Conservation (phyloP, 495 filamentous ascomycete genomes). For the Neohortaea acidophila region DNA sequence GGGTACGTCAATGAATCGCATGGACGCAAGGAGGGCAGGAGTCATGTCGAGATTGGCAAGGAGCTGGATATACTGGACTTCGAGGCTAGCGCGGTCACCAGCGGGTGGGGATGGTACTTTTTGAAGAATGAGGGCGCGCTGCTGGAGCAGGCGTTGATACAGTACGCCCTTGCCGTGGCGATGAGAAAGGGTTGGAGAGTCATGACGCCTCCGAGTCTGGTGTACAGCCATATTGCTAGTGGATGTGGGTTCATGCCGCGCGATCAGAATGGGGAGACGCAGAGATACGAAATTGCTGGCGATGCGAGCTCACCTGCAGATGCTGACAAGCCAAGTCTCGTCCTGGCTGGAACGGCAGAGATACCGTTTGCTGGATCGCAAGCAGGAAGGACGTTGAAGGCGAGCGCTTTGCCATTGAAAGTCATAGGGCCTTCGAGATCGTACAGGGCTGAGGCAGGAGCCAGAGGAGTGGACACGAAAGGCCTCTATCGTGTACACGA, state of each 20-base stretch:
- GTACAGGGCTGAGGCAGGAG: constrained; percentile 88
- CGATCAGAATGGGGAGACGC: constrained; percentile 78
- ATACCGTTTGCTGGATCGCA: constrained; percentile 88
- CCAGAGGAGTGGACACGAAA: constrained; percentile 76
- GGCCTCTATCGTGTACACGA: constrained; percentile 97
- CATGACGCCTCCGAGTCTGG: constrained; percentile 72
- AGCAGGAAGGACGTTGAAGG: constrained; percentile 51
- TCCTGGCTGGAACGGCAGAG: constrained; percentile 76
- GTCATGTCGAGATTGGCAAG: constrained; percentile 68
- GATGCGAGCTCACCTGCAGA: constrained; percentile 27
- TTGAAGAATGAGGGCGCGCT: constrained; percentile 75
- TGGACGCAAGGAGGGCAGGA: constrained; percentile 24
- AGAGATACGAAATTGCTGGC: constrained; percentile 58
- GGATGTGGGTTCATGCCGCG: constrained; percentile 90
- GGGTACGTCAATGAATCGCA: constrained; percentile 60
- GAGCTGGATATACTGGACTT: constrained; percentile 78
- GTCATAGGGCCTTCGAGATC: constrained; percentile 70
- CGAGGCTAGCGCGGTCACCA: constrained; percentile 54
- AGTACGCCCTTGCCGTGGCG: constrained; percentile 61
- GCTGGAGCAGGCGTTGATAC: constrained; percentile 83
- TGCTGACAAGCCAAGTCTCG: constrained; percentile 45
- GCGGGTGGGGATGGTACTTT: constrained; percentile 96
- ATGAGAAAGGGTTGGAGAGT: constrained; percentile 54
- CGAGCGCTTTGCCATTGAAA: constrained; percentile 53
- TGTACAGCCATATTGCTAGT: constrained; percentile 78